Evolutionary conservation across 495 filamentous ascomycete species (phyloP), one percentile per base, ranked within the genome.

Genomic region (Cladorrhinum samala): DNA sequence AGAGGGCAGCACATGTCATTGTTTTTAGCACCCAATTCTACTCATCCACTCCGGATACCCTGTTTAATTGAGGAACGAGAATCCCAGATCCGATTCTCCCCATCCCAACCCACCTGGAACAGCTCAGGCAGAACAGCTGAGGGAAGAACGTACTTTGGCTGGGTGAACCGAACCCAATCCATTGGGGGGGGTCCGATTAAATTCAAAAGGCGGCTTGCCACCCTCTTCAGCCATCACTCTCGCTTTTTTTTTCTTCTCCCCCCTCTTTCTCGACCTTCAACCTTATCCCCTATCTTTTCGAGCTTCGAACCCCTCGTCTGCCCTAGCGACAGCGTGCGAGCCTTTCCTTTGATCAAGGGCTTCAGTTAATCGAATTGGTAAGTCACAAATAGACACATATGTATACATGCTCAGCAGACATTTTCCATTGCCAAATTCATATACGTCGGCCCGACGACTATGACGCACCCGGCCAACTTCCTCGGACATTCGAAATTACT

Each of bases 171-270:
- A 8, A 21, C 42, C 50, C 53, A 52, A 13, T 33, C 54, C 33
- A 23, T 51, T 40, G 41, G 39, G 38, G n/a, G 21, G 41, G 17
- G 24, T 24, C 56, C 52, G 49, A 49, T 38, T 49, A 38, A 21
- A 36, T 62, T 52, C 62, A 64, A 67, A 66, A 67, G 61, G 56
- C 46, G 21, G 33, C 21, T 54, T 40, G 53, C 50, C 60, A 49
- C 63, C 56, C 58, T 55, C 57, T 24, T 53, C 36, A 13, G 18
- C 16, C 52, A 46, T 20, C 36, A 17, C 19, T 50, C 33, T 52
- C 37, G 55, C 33, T 17, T n/a, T 27, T 24, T 47, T 48, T 25
- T 30, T 24, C 38, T 39, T 55, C 21, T 46, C 54, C 47, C 56
- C 50, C 50, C 55, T 58, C 56, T 60, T 60, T 58, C 58, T 54